A percentile compares a stretch with the other conserved stretches of the same genome.
Conservation (phyloP, 2,329 filamentous ascomycete genomes). For the Colletotrichum costaricense region DNA sequence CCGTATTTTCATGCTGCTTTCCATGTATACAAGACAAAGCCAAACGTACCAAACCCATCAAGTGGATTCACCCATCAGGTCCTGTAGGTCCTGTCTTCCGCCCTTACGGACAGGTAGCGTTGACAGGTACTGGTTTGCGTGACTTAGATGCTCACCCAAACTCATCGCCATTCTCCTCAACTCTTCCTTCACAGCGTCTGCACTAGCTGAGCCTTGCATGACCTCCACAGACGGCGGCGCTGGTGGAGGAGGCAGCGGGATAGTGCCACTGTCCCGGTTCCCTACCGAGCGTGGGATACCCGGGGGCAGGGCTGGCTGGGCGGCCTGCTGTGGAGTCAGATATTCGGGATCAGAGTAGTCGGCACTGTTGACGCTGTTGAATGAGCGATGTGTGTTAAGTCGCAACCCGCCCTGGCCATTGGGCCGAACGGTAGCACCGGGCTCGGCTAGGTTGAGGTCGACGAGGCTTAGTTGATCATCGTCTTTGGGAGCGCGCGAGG, state of each 20-base stretch:
- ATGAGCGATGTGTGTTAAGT: constrained; percentile 32
- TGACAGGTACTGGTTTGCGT: constrained; percentile 57
- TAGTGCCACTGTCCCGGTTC: constrained; percentile 1
- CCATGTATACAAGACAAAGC: background rate
- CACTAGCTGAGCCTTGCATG: constrained; percentile 65
- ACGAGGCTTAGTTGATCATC: constrained; percentile 42
- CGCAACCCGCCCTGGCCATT: constrained; percentile 22
- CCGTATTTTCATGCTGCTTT: background rate
- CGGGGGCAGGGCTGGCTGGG: constrained; percentile 39
- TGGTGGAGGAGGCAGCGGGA: constrained; percentile 51
- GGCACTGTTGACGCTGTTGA: constrained; percentile 36
- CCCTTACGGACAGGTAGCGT: constrained; percentile 51
- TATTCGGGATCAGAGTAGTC: constrained; percentile 38
- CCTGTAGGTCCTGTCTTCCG: constrained; percentile 39
- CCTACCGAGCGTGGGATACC: constrained; percentile 25
- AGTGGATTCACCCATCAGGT: constrained; percentile 18
- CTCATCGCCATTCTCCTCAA: constrained; percentile 63
- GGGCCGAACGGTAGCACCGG: constrained; percentile 29
- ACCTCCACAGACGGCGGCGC: constrained; percentile 61
- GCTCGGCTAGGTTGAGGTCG: constrained; percentile 43
- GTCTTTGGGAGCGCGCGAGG: constrained; percentile 44
- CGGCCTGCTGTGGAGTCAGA: constrained; percentile 44
- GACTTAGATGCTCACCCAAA: constrained; percentile 59
- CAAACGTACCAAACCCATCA: background rate
- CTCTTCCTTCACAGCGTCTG: constrained; percentile 62